Evolutionary conservation across 768 basidiomycete genomes (phyloP).

Genomic region (Tephrocybe sp.): DNA sequence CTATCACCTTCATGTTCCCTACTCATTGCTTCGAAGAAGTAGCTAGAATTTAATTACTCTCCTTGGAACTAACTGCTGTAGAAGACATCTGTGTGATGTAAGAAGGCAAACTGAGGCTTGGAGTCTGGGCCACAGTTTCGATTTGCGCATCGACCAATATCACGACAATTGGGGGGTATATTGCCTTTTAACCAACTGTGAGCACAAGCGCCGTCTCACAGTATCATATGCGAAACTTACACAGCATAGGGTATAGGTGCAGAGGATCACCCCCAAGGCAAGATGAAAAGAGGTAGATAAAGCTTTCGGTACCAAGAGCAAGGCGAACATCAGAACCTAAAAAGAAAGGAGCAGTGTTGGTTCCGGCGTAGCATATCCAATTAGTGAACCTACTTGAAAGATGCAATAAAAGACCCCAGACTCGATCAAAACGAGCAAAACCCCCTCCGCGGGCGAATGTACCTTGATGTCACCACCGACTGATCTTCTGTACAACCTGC

Average conservation of each 20-base stretch:
- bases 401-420: neutral
- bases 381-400: neutral
- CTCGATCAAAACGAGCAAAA: neutral
- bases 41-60: no score
- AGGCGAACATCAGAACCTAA: constrained; percentile 1
- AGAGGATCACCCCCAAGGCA: constrained; percentile 1
- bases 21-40: no score
- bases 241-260: constrained; percentile 8
- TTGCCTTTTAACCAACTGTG: neutral
- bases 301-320: neutral
- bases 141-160: neutral
- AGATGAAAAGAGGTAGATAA: neutral
- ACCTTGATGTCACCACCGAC: no score
- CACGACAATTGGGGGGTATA: constrained; percentile 5
- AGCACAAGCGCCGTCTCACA: no score
- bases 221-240: neutral
- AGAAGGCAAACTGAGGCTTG: no score
- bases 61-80: no score
- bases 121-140: neutral
- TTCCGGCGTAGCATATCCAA: neutral
- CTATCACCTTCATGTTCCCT: no score
- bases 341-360: neutral
- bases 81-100: no score
- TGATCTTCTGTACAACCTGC: neutral
- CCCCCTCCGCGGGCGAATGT: neutral